Evolutionary conservation across 805 yeast genomes (phyloP).

Genomic region (Myxozyma monticola): DNA sequence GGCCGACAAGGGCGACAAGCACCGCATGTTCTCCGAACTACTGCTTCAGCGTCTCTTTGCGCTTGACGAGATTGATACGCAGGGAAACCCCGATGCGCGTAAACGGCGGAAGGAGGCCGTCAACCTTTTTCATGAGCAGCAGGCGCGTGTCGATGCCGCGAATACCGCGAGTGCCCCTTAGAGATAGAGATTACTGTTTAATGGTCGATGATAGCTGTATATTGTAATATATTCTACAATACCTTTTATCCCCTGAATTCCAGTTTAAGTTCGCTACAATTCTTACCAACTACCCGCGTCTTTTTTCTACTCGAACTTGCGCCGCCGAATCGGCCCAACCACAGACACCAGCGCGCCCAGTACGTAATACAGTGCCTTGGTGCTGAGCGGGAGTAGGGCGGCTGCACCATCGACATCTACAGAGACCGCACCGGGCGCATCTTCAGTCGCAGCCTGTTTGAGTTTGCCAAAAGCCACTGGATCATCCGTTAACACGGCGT

Average conservation of each 20-base stretch:
- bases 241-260: no score
- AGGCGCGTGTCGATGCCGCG: constrained; percentile 32
- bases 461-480: constrained; percentile 30
- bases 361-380: not conserved
- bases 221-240: not conserved
- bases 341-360: not conserved
- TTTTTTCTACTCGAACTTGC: constrained; percentile 4
- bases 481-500: constrained; percentile 48
- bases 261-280: no score
- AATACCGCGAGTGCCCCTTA: no score
- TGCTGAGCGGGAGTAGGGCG: not conserved
- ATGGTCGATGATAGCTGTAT: no score
- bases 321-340: not conserved
- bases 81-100: constrained; percentile 33
- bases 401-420: not conserved
- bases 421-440: not conserved
- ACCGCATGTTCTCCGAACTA: constrained; percentile 25
- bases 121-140: constrained; percentile 32
- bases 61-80: constrained; percentile 33
- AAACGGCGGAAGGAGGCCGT: constrained; percentile 33
- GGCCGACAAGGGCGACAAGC: constrained; percentile 13
- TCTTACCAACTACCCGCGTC: no score
- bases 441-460: not conserved
- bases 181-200: no score
- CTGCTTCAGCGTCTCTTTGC: constrained; percentile 32